phyloP scores from a whole-genome alignment of 1,139 yeast species.

The Suhomyces ambrosiae region DNA sequence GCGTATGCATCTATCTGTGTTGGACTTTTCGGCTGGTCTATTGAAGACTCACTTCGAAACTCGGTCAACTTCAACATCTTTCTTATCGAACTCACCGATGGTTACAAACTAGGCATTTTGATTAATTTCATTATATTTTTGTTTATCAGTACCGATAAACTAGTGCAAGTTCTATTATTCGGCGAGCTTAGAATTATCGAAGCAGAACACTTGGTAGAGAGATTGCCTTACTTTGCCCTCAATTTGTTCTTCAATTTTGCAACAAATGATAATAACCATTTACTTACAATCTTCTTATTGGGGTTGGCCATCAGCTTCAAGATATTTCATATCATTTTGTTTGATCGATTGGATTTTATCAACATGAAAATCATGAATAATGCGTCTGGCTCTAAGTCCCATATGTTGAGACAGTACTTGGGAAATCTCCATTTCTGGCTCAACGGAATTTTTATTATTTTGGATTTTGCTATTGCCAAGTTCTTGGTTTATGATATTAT shows the following conservation, averaged over 20 bases:
- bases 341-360: slow-evolving; percentile 62
- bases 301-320: slow-evolving; percentile 56
- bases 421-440: slow-evolving; percentile 29
- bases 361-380: slow-evolving; percentile 40
- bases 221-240: slow-evolving; percentile 56
- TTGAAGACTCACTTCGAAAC: slow-evolving; percentile 27
- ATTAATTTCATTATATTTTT: slow-evolving; percentile 38
- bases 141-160: slow-evolving; percentile 38
- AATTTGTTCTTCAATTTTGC: slow-evolving; percentile 68
- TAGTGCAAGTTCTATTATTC: slow-evolving; percentile 54
- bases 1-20: slow-evolving; percentile 30
- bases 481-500: slow-evolving; percentile 62
- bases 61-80: slow-evolving; percentile 33
- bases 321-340: slow-evolving; percentile 73
- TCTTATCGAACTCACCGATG: slow-evolving; percentile 38
- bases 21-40: slow-evolving; percentile 29
- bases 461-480: slow-evolving; percentile 57
- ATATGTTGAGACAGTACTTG: slow-evolving; percentile 25
- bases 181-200: slow-evolving; percentile 79
- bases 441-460: slow-evolving; percentile 41
- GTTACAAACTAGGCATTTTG: slow-evolving; percentile 34
- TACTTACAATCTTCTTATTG: slow-evolving; percentile 47
- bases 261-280: slow-evolving; percentile 55
- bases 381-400: slow-evolving; percentile 33
- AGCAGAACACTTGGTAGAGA: slow-evolving; percentile 52